Percentiles rank a stretch among this genome's conserved stretches.
phyloP scores from a whole-genome alignment of 176 grass and related monocot species.

The Alloteropsis semialata region DNA sequence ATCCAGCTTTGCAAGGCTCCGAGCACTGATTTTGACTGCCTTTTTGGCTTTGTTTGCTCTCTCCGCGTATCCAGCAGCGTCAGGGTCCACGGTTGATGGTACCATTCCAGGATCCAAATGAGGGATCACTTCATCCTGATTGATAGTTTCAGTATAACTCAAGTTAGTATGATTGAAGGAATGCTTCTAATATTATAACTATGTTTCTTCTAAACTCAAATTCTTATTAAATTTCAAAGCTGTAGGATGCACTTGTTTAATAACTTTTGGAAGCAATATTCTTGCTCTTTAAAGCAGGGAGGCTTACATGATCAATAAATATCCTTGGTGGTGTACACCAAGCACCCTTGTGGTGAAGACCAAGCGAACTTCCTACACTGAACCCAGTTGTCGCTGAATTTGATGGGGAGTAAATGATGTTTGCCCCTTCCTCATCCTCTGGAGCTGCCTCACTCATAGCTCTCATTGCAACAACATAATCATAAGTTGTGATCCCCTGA shows the following conservation, averaged over 20 bases:
- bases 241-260: not conserved
- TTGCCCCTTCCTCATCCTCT: slow-evolving; percentile 78
- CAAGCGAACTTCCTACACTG: slow-evolving; percentile 83
- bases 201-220: not conserved
- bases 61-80: slow-evolving; percentile 65
- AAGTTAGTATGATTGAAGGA: slow-evolving; percentile 13
- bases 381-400: slow-evolving; percentile 98
- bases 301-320: slow-evolving; percentile 77
- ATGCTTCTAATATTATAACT: slow-evolving; percentile 7
- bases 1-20: slow-evolving; percentile 95
- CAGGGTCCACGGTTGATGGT: slow-evolving; percentile 87
- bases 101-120: slow-evolving; percentile 92
- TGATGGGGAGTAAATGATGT: slow-evolving; percentile 82
- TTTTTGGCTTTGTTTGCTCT: slow-evolving; percentile 84
- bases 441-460: slow-evolving; percentile 88
- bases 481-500: slow-evolving; percentile 96
- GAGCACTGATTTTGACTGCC: slow-evolving; percentile 89
- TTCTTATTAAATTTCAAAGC: slow-evolving; percentile 16
- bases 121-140: slow-evolving; percentile 91
- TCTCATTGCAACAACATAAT: slow-evolving; percentile 98
- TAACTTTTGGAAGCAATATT: not conserved
- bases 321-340: slow-evolving; percentile 99
- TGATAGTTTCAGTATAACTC: slow-evolving; percentile 20
- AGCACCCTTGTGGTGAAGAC: slow-evolving; percentile 89
- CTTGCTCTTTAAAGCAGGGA: not conserved